Evolutionary conservation across 1,284 basidiomycete species (phyloP).

Genomic region (Dichomitus squalens): DNA sequence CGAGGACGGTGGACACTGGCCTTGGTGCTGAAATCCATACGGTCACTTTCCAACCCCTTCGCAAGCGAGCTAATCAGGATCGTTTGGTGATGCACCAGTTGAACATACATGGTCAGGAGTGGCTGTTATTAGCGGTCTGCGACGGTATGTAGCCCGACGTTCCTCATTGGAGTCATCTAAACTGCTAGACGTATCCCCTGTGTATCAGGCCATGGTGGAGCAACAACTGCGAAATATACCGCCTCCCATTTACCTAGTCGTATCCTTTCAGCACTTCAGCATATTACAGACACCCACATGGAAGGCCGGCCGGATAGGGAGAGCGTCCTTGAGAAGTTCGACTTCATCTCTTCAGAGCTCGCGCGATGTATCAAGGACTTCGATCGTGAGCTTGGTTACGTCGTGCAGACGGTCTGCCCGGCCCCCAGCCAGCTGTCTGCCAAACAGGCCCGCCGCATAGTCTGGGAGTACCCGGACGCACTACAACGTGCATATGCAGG

Average conservation of each 20-base stretch:
- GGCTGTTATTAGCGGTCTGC: slow-evolving; percentile 10
- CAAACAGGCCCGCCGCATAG: background rate
- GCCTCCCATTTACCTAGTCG: slow-evolving; percentile 7
- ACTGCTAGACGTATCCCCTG: background rate
- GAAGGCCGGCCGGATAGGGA: background rate
- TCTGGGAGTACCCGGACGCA: slow-evolving; percentile 10
- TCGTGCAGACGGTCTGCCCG: slow-evolving; percentile 8
- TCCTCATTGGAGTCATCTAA: background rate
- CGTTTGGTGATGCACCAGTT: slow-evolving; percentile 3
- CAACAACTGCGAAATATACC: slow-evolving; percentile 8
- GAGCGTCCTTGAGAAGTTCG: background rate
- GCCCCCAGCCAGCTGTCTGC: background rate
- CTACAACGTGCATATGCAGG: slow-evolving; percentile 11
- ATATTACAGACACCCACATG: background rate
- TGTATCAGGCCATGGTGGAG: slow-evolving; percentile 8
- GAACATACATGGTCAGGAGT: slow-evolving; percentile 1
- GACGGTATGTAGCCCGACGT: slow-evolving; percentile 3
- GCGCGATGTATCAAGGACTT: slow-evolving; percentile 5
- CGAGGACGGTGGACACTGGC: background rate
- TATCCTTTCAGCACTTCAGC: slow-evolving; percentile 1
- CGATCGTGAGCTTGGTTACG: slow-evolving; percentile 8
- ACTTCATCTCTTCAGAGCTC: slow-evolving; percentile 8
- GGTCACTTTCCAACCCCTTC: slow-evolving; percentile 14
- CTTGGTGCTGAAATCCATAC: slow-evolving; percentile 6
- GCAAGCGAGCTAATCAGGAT: slow-evolving; percentile 4